phyloP scores from a whole-genome alignment of 2,329 filamentous ascomycete species.

The Apiospora koreana region DNA sequence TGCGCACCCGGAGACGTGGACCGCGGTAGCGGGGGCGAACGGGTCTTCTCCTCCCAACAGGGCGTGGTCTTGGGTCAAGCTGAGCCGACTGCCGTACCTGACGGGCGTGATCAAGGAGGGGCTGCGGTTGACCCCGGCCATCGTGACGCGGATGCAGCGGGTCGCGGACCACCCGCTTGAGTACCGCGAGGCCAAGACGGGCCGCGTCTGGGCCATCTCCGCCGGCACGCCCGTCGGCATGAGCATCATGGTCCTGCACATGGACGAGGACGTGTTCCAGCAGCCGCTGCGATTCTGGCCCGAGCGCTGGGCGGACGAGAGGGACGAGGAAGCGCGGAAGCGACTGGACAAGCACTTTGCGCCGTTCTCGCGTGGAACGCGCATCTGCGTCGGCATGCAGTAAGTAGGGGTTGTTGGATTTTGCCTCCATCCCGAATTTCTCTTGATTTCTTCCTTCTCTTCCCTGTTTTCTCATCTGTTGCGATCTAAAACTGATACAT shows the following conservation, averaged over 20 bases:
- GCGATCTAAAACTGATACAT: too few relatives aligned
- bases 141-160: conserved; percentile 49
- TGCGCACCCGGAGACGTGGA: background rate
- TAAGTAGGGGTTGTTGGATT: too few relatives aligned
- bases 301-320: conserved; percentile 26
- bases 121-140: conserved; percentile 48
- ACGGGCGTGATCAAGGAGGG: conserved; percentile 53
- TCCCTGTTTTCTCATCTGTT: background rate
- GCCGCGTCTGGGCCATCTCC: conserved; percentile 33
- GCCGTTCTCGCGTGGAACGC: background rate
- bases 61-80: background rate
- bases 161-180: conserved; percentile 33
- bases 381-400: background rate
- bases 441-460: background rate
- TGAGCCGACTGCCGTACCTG: conserved; percentile 43
- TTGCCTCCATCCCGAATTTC: too few relatives aligned
- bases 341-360: background rate
- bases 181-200: conserved; percentile 28
- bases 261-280: conserved; percentile 34
- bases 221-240: conserved; percentile 38
- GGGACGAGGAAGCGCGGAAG: background rate
- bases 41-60: too few relatives aligned
- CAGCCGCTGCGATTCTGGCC: conserved; percentile 35
- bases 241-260: conserved; percentile 38
- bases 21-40: too few relatives aligned